Base-by-base conservation (phyloP, 2,329 filamentous ascomycete species). In the Dothiorella sarmentorum region DNA sequence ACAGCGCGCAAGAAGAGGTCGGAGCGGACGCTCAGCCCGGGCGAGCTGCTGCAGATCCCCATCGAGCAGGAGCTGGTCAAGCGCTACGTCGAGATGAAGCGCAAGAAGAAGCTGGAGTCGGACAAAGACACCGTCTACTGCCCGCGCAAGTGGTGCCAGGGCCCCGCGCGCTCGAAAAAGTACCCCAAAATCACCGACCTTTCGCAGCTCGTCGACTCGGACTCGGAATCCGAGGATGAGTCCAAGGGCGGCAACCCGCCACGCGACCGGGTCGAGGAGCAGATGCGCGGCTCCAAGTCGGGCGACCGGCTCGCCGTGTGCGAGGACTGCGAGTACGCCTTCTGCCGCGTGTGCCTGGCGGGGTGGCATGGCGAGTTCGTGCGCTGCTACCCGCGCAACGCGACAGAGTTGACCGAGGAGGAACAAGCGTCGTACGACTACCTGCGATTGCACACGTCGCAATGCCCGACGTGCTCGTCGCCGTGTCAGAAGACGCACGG, bases 91-190 rank as follows among this genome's bases (percentile, higher is more conserved):
- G 86, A 85, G 35, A 81, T 97, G 61, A 97, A 94, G 75, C 90
- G 96, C 68, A 97, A 97, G 76, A 90, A 89, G 63, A 89, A 91
- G 70, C 83, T 97, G 2, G 94, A 97, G 72, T 87, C 90, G 0
- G 92, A 97, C 73, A 95, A 92, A 68, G 88, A 86, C 60, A 97
- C 92, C 0, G 83, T 97, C 31, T 97, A 96, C 71, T 99, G 94
- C 68, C 94, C 94, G 0, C 85, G 94, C 7, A 81, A 86, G 58
- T 97, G 92, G 90, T 99, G 94, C 71, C 90, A 94, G 72, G 92
- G 91, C 5, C 90, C 92, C 2, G 92, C 92, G 24, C 84, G 76
- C 4, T 85, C 85, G 7, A 63, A 66, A 2, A 79, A 76, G 61
- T 79, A 79, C 53, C 76, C 77, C 4, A 76, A 78, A 56, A 74